Base-by-base conservation (phyloP, 768 basidiomycete species). In the Amanita jacksonii region DNA sequence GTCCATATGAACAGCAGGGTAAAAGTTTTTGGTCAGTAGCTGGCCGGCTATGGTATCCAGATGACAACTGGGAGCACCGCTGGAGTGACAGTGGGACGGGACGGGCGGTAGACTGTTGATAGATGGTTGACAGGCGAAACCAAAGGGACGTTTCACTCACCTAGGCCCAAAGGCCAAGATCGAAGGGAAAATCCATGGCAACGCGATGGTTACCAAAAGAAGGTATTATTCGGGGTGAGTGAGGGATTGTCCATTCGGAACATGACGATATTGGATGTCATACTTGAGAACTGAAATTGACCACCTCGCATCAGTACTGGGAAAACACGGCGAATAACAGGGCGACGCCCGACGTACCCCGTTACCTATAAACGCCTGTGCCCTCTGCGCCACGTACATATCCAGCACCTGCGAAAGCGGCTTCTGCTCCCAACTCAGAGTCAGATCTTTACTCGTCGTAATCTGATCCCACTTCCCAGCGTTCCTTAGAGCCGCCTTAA, bases 281-380 rank as follows among this genome's bases (percentile, higher is more conserved):
- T 38, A 49, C 72, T 73, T 18, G 72, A 72, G 38, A 67, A 72
- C 72, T 73, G 45, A n/a, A n/a, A n/a, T n/a, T n/a, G n/a, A n/a
- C 20, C 9, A 13, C 16, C 4, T 18, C 30, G 10, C 7, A 4
- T 6, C 38, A 27, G 3, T 1, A 30, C n/a, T 7, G 22, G 36
- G 31, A 47, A 13, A n/a, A 22, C 4, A 18, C 4, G 16, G 8
- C 13, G 10, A 9, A 24, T n/a, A 38, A 13, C 24, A 12, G 1
- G 6, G 13, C 6, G 13, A 16, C 30, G 10, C 8, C 2, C 13
- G 1, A 72, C 79, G 51, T 54, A 80, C 81, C 46, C 81, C 83
- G 53, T 85, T 85, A 6, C 83, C 83, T 33, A 85, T 62, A 48
- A 85, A 75, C 45, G 76, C 66, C 51, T 80, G 73, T 1, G 81